These are phyloP conservation scores for Aspergillus olivimuriae DNA, from an alignment of 495 filamentous ascomycete genomes.

Conservation along the genomic window DNA sequence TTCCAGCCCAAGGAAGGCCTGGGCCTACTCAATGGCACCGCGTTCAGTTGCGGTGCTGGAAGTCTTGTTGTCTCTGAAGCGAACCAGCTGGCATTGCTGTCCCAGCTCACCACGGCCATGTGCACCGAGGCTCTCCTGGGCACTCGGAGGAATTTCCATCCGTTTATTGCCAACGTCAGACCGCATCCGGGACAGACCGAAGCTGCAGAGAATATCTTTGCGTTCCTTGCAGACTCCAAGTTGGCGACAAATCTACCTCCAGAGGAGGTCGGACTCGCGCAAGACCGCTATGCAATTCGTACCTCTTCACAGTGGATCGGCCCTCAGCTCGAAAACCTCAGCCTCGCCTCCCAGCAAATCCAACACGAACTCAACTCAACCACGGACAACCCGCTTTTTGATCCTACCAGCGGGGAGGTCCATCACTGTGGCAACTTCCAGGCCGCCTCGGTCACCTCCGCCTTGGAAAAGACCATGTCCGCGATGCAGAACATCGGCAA, in stretches of 20 bases:
- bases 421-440: slow-evolving; percentile 62
- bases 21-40: slow-evolving; percentile 61
- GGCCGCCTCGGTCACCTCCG: slow-evolving; percentile 49
- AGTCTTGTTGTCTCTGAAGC: slow-evolving; percentile 51
- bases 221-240: slow-evolving; percentile 39
- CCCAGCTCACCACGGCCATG: slow-evolving; percentile 50
- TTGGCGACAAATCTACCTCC: slow-evolving; percentile 14
- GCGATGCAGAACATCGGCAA: slow-evolving; percentile 52
- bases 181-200: slow-evolving; percentile 60
- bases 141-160: slow-evolving; percentile 48
- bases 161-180: slow-evolving; percentile 51
- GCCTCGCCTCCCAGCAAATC: slow-evolving; percentile 49
- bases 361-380: slow-evolving; percentile 55
- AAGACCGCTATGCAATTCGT: slow-evolving; percentile 58
- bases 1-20: slow-evolving; percentile 48
- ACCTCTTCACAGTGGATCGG: slow-evolving; percentile 61
- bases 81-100: slow-evolving; percentile 49
- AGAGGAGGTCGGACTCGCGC: slow-evolving; percentile 31
- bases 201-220: slow-evolving; percentile 46
- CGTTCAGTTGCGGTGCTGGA: slow-evolving; percentile 48
- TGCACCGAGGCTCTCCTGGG: slow-evolving; percentile 43
- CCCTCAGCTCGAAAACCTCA: slow-evolving; percentile 55
- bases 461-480: slow-evolving; percentile 54
- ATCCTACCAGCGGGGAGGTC: slow-evolving; percentile 27
- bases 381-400: slow-evolving; percentile 58